Evolutionary conservation across 768 basidiomycete genomes (phyloP), one percentile per base, ranked within the genome.

Genomic region (Glaciozyma antarctica): DNA sequence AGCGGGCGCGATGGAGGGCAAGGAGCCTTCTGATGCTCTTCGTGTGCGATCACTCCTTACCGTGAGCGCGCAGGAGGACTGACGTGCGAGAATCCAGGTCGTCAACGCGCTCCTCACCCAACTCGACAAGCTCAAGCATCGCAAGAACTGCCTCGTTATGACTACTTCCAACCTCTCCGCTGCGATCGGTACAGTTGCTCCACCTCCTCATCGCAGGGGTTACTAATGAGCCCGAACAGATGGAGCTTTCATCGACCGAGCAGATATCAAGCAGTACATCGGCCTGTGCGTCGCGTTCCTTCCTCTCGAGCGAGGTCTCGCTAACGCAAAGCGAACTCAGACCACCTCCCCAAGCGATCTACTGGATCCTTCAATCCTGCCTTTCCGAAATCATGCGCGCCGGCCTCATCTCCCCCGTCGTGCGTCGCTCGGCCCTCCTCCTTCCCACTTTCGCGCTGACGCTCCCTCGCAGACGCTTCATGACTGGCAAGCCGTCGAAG

Each of bases 81-180:
- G 32, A 67, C 53, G 10, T 24, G 26, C 34, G 2, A 16, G 13
- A 3, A n/a, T 5, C 3, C 73, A 97, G 92, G 94, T 98, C 22
- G 95, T 99, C 52, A 98, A 98, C 75, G 95, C 95, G 0, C 83
- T 99, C 4, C 80, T 99, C 13, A 98, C 95, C 0, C 94, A 98
- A 78, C 82, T 99, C 10, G 95, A 99, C 79, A 95, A 92, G 76
- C 80, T 99, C 22, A 90, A 88, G 75, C 87, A 90, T 70, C 83
- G 84, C 58, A 94, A 89, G 78, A 99, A 99, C 73, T 91, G 93
- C 3, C 79, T 98, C 28, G 86, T 99, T 28, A 88, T 99, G 86
- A 86, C 95, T 8, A 99, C 95, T 1, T 94, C 91, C 62, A 99
- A 98, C 77, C 82, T 99, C 9, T 85, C 86, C 1, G 87, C 90